phyloP scores from a whole-genome alignment of 169 alveolate species.

The Plasmodium yoelii region DNA sequence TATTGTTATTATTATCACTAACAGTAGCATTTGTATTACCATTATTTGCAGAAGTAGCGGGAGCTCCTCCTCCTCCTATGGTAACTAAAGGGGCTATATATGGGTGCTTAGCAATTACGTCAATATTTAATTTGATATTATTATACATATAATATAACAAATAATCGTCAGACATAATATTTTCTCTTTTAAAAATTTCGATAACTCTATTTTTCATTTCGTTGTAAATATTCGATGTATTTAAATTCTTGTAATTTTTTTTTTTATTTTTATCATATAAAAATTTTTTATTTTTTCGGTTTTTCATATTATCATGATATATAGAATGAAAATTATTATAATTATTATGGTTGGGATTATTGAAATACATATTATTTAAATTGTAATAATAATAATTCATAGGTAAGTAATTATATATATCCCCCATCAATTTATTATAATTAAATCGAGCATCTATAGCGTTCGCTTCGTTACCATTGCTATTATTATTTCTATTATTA shows the following conservation, averaged over 20 bases:
- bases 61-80: no score
- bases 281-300: constrained; percentile 36
- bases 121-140: constrained; percentile 52
- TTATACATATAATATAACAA: constrained; percentile 68
- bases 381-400: constrained; percentile 65
- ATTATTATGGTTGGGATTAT: neutral
- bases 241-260: constrained; percentile 56
- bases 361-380: constrained; percentile 24
- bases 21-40: neutral
- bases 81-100: constrained; percentile 42
- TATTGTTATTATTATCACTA: constrained; percentile 5
- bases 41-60: no score
- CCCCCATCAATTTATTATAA: constrained; percentile 40
- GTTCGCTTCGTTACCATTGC: no score
- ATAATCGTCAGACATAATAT: constrained; percentile 73
- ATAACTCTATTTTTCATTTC: constrained; percentile 68
- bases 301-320: constrained; percentile 36
- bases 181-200: constrained; percentile 71
- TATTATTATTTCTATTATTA: neutral
- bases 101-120: constrained; percentile 68
- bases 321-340: constrained; percentile 3
- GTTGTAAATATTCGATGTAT: constrained; percentile 34
- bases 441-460: constrained; percentile 35
- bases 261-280: constrained; percentile 54
- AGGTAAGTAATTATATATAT: constrained; percentile 58